Percentiles rank a stretch among this genome's conserved stretches.
phyloP scores from a whole-genome alignment of 1,284 basidiomycete genomes.

The Apiotrichum gracile region DNA sequence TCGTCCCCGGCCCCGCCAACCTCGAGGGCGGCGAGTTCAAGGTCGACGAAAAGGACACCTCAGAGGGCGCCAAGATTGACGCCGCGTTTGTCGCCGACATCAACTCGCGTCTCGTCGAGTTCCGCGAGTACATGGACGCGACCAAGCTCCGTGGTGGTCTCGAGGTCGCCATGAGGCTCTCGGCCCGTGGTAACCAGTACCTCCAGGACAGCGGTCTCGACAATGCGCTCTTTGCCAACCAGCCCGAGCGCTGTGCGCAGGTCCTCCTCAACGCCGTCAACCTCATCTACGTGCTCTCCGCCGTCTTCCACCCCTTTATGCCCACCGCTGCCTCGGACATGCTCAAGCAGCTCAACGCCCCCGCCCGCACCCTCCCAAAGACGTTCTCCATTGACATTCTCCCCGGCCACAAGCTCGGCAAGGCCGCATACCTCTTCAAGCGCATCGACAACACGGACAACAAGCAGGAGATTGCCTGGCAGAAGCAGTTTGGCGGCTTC shows the following conservation, averaged over 20 bases:
- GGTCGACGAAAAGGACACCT: slow-evolving; percentile 19
- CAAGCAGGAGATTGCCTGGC: slow-evolving; percentile 78
- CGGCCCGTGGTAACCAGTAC: slow-evolving; percentile 88
- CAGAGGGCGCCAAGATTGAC: slow-evolving; percentile 56
- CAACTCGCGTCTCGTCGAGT: slow-evolving; percentile 68
- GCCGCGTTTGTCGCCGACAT: slow-evolving; percentile 73
- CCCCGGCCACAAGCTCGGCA: slow-evolving; percentile 77
- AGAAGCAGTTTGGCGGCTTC: slow-evolving; percentile 70
- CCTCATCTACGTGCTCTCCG: slow-evolving; percentile 85
- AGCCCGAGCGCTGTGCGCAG: slow-evolving; percentile 79
- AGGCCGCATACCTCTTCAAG: slow-evolving; percentile 86
- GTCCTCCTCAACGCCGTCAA: slow-evolving; percentile 87
- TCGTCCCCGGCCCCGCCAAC: slow-evolving; percentile 72
- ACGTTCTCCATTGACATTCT: slow-evolving; percentile 71
- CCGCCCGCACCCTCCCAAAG: slow-evolving; percentile 67
- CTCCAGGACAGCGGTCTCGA: slow-evolving; percentile 86
- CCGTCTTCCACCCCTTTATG: slow-evolving; percentile 92
- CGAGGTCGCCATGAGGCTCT: slow-evolving; percentile 82
- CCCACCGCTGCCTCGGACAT: slow-evolving; percentile 79
- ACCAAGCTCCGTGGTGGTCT: slow-evolving; percentile 86
- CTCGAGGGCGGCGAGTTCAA: slow-evolving; percentile 57
- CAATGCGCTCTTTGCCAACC: slow-evolving; percentile 77
- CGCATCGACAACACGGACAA: slow-evolving; percentile 68
- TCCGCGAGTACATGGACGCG: slow-evolving; percentile 80
- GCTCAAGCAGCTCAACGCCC: slow-evolving; percentile 82